Conservation (phyloP, 768 basidiomycete species). For the Lentinula lateritia region DNA sequence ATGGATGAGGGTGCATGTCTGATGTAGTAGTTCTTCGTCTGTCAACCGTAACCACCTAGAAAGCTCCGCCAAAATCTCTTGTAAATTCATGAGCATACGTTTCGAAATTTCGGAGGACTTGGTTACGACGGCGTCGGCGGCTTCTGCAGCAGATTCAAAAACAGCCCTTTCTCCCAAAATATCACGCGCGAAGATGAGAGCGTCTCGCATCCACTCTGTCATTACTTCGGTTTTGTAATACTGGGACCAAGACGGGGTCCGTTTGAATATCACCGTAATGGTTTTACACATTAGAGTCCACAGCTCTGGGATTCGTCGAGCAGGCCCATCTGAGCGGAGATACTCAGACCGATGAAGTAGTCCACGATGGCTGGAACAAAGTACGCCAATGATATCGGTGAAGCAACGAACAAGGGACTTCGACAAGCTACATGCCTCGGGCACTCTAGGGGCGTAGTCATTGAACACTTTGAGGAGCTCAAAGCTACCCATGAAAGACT, state of each 20-base stretch:
- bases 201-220: slow-evolving; percentile 98
- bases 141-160: slow-evolving; percentile 58
- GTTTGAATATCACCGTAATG: slow-evolving; percentile 79
- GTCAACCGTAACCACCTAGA: slow-evolving; percentile 89
- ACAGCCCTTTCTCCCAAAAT: slow-evolving; percentile 76
- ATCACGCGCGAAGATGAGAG: slow-evolving; percentile 87
- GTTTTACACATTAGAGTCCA: slow-evolving; percentile 83
- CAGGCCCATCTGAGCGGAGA: slow-evolving; percentile 41
- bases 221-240: slow-evolving; percentile 80
- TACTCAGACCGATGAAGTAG: slow-evolving; percentile 56
- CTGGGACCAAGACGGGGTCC: slow-evolving; percentile 77
- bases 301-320: slow-evolving; percentile 55
- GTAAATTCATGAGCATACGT: slow-evolving; percentile 73
- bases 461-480: slow-evolving; percentile 65
- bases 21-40: slow-evolving; percentile 86
- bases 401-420: slow-evolving; percentile 88
- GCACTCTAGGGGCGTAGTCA: slow-evolving; percentile 52
- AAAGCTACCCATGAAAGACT: slow-evolving; percentile 65
- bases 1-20: slow-evolving; percentile 80
- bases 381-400: slow-evolving; percentile 85
- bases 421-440: slow-evolving; percentile 87
- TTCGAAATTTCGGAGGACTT: slow-evolving; percentile 45
- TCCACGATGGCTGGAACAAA: slow-evolving; percentile 71
- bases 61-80: slow-evolving; percentile 74
- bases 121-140: background rate